These are phyloP conservation scores for Ophiosphaerella herpotricha DNA, from an alignment of 2,329 filamentous ascomycete species.

Conservation along the genomic window DNA sequence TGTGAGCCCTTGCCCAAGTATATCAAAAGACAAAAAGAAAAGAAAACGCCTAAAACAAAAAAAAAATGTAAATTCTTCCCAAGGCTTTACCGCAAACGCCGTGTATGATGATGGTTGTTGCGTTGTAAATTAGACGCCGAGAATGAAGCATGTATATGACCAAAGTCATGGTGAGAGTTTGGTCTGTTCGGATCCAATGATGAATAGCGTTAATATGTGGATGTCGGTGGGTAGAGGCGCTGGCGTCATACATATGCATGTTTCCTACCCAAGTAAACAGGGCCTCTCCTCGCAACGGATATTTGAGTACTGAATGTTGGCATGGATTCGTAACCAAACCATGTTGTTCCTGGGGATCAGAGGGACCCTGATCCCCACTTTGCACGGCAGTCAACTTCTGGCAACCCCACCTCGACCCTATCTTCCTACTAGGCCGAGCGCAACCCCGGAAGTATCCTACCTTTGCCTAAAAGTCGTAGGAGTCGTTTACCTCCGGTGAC, in stretches of 20 bases:
- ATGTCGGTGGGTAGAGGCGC: background rate
- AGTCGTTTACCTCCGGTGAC: background rate
- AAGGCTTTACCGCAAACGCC: constrained; percentile 6
- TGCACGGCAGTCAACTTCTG: no score
- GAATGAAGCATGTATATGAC: background rate
- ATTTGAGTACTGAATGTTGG: no score
- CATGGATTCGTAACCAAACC: no score
- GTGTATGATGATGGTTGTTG: constrained; percentile 4
- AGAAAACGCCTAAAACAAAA: background rate
- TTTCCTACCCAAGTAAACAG: no score
- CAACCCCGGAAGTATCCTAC: constrained; percentile 3
- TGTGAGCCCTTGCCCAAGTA: no score
- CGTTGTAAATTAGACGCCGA: background rate
- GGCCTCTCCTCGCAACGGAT: no score
- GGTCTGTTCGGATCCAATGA: constrained; percentile 6
- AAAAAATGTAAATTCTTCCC: constrained; percentile 1
- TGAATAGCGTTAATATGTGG: background rate
- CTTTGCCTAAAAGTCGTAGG: constrained; percentile 6
- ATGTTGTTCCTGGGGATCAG: no score
- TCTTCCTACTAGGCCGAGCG: constrained; percentile 10
- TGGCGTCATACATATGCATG: background rate
- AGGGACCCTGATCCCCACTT: no score
- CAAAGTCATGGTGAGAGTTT: background rate
- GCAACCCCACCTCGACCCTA: no score
- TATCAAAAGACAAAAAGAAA: background rate